Evolutionary conservation across 2,329 filamentous ascomycete species (phyloP), one percentile per base, ranked within the genome.

Genomic region (Aureobasidium sp.): DNA sequence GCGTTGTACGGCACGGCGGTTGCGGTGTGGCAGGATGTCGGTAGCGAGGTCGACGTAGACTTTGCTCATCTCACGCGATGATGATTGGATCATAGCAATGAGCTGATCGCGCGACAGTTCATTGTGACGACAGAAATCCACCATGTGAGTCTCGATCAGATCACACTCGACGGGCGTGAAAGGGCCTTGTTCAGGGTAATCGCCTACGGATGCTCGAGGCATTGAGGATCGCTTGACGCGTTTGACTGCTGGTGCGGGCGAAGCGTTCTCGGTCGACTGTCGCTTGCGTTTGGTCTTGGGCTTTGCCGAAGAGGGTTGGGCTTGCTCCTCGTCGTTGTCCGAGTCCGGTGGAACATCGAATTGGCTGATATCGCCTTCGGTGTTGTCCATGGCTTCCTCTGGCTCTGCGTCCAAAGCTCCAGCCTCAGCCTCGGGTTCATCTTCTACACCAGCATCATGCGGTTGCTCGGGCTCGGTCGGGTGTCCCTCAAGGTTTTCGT

Each of bases 1-100:
- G 35, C 71, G 73, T 29, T 73, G 71, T 38, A 78, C 61, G 0
- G 71, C 62, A 27, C 62, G 62, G 13, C 63, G 61, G 6, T 57
- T 55, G 33, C 63, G 51, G 31, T 62, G 60, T 2, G 59, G 57
- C 11, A 62, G 45, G 8, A 54, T 23, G 1, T 60, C 53, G 9
- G 29, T 25, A 9, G 49, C n/a, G 17, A 59, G 33, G 5, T 61
- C 38, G 29, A 40, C 47, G 29, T 53, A 51, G 38, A 60, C 23
- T 42, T 60, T 55, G 38, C 47, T 46, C 35, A 54, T 43, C n/a
- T 60, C 58, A 21, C 46, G 58, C 19, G 49, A 51, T 4, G 38
- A 57, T 4, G 54, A 8, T 17, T 62, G 60, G 19, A 64, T 62
- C 60, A 60, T 54, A 10, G 53, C 33, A 19, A 45, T 40, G 33